Conservation (phyloP, 371 early-diverging fungal genomes). For the Haplosporangium sp. region DNA sequence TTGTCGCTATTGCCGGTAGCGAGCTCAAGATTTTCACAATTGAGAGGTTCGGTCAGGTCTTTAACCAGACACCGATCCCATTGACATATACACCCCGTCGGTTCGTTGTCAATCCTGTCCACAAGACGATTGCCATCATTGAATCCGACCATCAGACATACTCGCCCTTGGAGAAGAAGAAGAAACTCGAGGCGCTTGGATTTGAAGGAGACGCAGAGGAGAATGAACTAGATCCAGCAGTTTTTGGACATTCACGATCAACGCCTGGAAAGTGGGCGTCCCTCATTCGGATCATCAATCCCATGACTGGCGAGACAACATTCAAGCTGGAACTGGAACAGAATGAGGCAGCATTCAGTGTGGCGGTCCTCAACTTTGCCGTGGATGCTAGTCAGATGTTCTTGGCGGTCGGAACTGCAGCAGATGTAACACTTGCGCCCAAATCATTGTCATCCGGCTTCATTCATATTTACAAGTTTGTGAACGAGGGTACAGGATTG, state of each 20-base stretch:
- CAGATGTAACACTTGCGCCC: conserved; percentile 78
- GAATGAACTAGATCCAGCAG: conserved; percentile 64
- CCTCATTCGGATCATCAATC: conserved; percentile 87
- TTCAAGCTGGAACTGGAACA: conserved; percentile 81
- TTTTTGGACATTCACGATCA: conserved; percentile 83
- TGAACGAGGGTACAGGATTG: conserved; percentile 69
- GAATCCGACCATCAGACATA: conserved; percentile 88
- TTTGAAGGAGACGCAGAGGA: conserved; percentile 35
- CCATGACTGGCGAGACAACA: conserved; percentile 81
- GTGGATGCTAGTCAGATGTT: conserved; percentile 66
- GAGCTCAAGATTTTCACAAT: conserved; percentile 84
- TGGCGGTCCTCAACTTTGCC: conserved; percentile 79
- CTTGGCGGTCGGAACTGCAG: conserved; percentile 90
- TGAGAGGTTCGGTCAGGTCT: conserved; percentile 84
- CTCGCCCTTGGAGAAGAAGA: conserved; percentile 72
- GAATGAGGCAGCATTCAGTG: conserved; percentile 91
- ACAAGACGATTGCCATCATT: conserved; percentile 87
- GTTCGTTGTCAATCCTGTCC: conserved; percentile 76
- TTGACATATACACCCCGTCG: conserved; percentile 92
- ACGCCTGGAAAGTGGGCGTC: conserved; percentile 88
- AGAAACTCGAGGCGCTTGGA: conserved; percentile 57
- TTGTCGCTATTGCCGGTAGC: conserved; percentile 90
- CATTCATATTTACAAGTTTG: conserved; percentile 81
- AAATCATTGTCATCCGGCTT: conserved; percentile 76
- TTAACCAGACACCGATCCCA: conserved; percentile 88